Percentiles rank a stretch among this genome's conserved stretches.
These are phyloP conservation scores for Cutaneotrichosporon dermatis DNA, from an alignment of 1,284 basidiomycete species.

Conservation along the genomic window DNA sequence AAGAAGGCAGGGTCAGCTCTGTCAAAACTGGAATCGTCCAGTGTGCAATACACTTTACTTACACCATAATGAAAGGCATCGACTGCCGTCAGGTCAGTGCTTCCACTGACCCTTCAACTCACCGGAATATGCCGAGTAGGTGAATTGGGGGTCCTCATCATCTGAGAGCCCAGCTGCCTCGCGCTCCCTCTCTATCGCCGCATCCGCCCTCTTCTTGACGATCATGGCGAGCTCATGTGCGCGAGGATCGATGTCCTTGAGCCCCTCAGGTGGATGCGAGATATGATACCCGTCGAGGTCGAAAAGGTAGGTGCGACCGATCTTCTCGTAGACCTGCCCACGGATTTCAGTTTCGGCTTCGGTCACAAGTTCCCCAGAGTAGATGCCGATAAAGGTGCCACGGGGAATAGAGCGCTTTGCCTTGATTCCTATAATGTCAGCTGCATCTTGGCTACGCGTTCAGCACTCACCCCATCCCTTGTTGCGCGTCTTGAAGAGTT, in stretches of 20 bases:
- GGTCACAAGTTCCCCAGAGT: conserved; percentile 74
- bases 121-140: conserved; percentile 42
- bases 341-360: conserved; percentile 64
- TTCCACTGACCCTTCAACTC: conserved; percentile 9
- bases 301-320: conserved; percentile 78
- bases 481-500: conserved; percentile 56
- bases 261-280: conserved; percentile 42
- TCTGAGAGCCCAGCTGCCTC: conserved; percentile 24
- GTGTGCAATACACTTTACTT: conserved; percentile 40
- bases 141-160: conserved; percentile 17
- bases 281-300: conserved; percentile 73
- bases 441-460: background rate
- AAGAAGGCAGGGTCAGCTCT: conserved; percentile 62
- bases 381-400: conserved; percentile 74
- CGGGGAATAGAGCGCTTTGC: conserved; percentile 52
- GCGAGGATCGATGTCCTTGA: conserved; percentile 38
- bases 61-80: conserved; percentile 86
- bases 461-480: conserved; percentile 70
- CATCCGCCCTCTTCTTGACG: conserved; percentile 2
- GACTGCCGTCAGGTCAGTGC: conserved; percentile 50
- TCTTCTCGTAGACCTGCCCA: conserved; percentile 64
- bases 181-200: background rate
- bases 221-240: conserved; percentile 28
- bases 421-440: no score
- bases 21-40: conserved; percentile 4